Evolutionary conservation across 805 yeast species (phyloP).

Genomic region (Teunomyces panamensis): DNA sequence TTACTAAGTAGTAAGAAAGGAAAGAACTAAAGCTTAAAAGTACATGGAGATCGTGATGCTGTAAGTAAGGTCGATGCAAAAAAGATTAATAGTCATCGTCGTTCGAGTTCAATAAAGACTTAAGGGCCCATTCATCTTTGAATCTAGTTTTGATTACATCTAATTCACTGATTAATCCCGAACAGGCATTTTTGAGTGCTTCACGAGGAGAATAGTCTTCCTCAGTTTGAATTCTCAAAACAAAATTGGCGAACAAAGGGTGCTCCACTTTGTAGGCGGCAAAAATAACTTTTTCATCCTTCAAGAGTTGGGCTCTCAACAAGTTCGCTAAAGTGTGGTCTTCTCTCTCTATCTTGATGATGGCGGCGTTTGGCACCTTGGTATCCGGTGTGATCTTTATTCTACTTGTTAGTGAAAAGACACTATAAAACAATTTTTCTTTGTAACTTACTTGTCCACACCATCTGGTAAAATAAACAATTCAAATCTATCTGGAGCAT

Average conservation of each 20-base stretch:
- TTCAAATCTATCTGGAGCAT: constrained; percentile 99
- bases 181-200: constrained; percentile 88
- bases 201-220: constrained; percentile 91
- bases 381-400: constrained; percentile 88
- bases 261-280: constrained; percentile 98
- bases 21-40: constrained; percentile 2
- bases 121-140: constrained; percentile 89
- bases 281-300: constrained; percentile 86
- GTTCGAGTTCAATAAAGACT: constrained; percentile 61
- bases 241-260: constrained; percentile 93
- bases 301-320: constrained; percentile 78
- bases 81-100: constrained; percentile 24
- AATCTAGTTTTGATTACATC: constrained; percentile 73
- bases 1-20: not conserved
- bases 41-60: constrained; percentile 4
- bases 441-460: constrained; percentile 72
- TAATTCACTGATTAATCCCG: constrained; percentile 74
- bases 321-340: constrained; percentile 96
- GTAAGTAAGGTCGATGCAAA: not conserved
- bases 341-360: constrained; percentile 91
- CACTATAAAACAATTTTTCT: not conserved
- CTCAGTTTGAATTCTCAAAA: constrained; percentile 92
- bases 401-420: constrained; percentile 30
- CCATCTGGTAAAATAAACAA: constrained; percentile 97
- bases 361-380: constrained; percentile 91